A percentile compares a stretch with the other conserved stretches of the same genome.
Conservation (phyloP, 768 basidiomycete species). For the Fomitopsis pulvina region DNA sequence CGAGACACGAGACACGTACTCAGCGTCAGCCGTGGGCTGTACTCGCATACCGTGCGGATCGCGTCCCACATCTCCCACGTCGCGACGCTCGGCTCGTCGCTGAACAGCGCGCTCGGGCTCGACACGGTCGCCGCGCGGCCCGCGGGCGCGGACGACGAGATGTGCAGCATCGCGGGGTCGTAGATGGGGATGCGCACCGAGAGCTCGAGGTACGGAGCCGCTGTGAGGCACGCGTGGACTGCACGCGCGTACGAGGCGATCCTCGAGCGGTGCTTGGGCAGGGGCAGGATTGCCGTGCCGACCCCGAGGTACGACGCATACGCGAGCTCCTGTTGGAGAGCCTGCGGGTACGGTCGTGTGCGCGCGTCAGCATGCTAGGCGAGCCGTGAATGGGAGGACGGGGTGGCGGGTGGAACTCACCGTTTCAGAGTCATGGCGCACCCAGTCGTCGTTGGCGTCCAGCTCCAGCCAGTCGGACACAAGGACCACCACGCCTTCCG, state of each 20-base stretch:
- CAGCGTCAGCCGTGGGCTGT: conserved; percentile 64
- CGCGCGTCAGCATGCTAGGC: too few species aligned
- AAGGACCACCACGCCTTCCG: conserved; percentile 64
- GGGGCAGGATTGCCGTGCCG: conserved; percentile 78
- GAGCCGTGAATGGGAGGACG: not conserved
- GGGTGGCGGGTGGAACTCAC: conserved; percentile 40
- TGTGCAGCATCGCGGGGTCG: conserved; percentile 58
- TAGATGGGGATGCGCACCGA: conserved; percentile 82
- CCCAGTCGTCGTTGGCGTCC: conserved; percentile 88
- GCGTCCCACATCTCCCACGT: conserved; percentile 99
- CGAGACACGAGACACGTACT: conserved; percentile 39
- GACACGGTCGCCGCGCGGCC: conserved; percentile 5
- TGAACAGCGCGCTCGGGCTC: conserved; percentile 5
- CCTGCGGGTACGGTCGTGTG: conserved; percentile 37
- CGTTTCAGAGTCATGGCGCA: conserved; percentile 93
- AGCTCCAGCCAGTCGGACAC: conserved; percentile 94
- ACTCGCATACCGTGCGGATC: conserved; percentile 85
- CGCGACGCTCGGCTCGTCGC: conserved; percentile 22
- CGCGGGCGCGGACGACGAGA: conserved; percentile 18
- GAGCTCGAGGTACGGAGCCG: conserved; percentile 66
- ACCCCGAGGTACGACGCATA: conserved; percentile 92
- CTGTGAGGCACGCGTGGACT: conserved; percentile 70
- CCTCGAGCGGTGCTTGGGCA: conserved; percentile 76
- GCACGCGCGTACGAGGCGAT: conserved; percentile 92
- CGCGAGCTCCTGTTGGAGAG: conserved; percentile 85